Evolutionary conservation across 2,329 filamentous ascomycete species (phyloP).

Genomic region (Talaromyces marneffei): DNA sequence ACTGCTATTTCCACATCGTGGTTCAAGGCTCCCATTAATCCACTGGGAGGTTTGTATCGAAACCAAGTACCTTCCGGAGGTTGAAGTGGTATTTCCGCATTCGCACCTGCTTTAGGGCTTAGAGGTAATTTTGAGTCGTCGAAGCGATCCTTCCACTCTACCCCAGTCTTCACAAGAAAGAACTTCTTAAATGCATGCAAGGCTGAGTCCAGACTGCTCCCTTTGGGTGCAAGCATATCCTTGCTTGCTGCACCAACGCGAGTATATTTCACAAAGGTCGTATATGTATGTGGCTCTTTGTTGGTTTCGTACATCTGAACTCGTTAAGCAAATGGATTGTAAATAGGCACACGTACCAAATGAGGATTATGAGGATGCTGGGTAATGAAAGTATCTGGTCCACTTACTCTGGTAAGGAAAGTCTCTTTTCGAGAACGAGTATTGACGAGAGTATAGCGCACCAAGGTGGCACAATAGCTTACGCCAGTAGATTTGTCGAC

Average conservation of each 20-base stretch:
- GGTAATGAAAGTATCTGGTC: conserved; percentile 10
- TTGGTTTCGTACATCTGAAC: conserved; percentile 63
- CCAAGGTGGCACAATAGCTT: conserved; percentile 57
- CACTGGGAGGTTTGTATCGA: conserved; percentile 20
- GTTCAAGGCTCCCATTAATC: conserved; percentile 21
- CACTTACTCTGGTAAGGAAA: conserved; percentile 54
- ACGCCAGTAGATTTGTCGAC: conserved; percentile 55
- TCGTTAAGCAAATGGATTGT: conserved; percentile 20
- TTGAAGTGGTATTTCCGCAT: conserved; percentile 20
- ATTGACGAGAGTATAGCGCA: conserved; percentile 45
- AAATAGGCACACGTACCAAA: conserved; percentile 17
- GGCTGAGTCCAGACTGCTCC: conserved; percentile 35
- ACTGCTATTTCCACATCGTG: conserved; percentile 10
- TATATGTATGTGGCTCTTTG: conserved; percentile 55
- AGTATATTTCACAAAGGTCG: conserved; percentile 49
- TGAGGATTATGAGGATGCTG: conserved; percentile 9
- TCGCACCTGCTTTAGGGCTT: conserved; percentile 18
- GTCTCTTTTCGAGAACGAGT: conserved; percentile 49
- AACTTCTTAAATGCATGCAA: conserved; percentile 50
- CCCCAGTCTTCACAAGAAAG: conserved; percentile 54
- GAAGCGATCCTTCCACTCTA: conserved; percentile 51
- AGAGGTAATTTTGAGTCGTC: conserved; percentile 14
- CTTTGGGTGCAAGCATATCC: conserved; percentile 29
- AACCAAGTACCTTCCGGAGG: conserved; percentile 30
- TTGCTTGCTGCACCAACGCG: conserved; percentile 26